Evolutionary conservation across 768 basidiomycete species (phyloP).

Genomic region (Pleurotus tuber-regium): DNA sequence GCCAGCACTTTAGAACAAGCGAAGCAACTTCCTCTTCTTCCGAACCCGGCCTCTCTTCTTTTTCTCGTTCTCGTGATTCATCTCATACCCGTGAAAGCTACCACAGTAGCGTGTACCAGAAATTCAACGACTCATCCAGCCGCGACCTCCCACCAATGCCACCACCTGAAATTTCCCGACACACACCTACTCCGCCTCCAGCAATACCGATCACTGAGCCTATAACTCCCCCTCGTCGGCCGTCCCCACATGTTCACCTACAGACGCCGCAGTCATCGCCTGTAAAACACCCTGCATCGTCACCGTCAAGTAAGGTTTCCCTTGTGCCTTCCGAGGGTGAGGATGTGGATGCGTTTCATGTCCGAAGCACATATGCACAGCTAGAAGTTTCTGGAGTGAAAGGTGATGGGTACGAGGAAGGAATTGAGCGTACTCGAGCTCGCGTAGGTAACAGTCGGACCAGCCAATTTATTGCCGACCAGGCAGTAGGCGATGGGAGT

Average conservation of each 20-base stretch:
- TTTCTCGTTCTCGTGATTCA: conserved; percentile 31
- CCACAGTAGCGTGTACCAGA: conserved; percentile 22
- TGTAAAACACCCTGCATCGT: conserved; percentile 32
- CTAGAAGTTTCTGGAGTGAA: conserved; percentile 89
- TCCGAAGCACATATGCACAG: conserved; percentile 84
- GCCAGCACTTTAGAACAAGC: conserved; percentile 28
- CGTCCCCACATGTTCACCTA: conserved; percentile 19
- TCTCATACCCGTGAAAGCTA: conserved; percentile 24
- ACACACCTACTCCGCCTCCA: conserved; percentile 23
- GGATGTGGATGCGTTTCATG: conserved; percentile 79
- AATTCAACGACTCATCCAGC: conserved; percentile 26
- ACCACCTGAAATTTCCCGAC: conserved; percentile 22
- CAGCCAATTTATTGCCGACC: conserved; percentile 57
- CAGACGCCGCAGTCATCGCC: conserved; percentile 27
- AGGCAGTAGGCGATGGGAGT: conserved; percentile 50
- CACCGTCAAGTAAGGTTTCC: conserved; percentile 52
- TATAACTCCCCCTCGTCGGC: conserved; percentile 18
- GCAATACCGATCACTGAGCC: conserved; percentile 19
- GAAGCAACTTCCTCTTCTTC: conserved; percentile 14
- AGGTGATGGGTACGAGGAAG: conserved; percentile 93
- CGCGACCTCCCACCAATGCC: conserved; percentile 28
- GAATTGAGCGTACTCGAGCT: conserved; percentile 89
- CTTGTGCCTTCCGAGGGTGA: conserved; percentile 75
- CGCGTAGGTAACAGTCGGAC: conserved; percentile 52
- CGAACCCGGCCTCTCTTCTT: conserved; percentile 22